phyloP scores from a whole-genome alignment of 78 protist species.

The Isochrysis galbana region DNA sequence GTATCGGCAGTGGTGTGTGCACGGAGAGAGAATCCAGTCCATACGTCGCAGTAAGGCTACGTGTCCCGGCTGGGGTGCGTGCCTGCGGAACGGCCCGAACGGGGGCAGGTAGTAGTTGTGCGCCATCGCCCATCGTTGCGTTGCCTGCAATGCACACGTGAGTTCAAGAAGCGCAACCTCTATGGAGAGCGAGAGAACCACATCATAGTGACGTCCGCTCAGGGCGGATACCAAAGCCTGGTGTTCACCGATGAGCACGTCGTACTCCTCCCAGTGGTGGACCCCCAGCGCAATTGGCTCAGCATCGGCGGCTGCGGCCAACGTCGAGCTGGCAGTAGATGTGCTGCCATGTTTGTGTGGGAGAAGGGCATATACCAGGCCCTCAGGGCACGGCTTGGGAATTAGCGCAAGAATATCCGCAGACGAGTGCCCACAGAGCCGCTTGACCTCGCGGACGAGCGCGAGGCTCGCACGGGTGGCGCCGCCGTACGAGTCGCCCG shows the following conservation, averaged over 20 bases:
- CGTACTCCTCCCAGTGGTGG: not conserved
- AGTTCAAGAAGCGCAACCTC: not conserved
- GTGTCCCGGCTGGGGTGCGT: not conserved
- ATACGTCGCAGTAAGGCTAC: not conserved
- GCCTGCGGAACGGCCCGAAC: not conserved
- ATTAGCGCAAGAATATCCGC: not conserved
- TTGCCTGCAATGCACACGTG: not conserved
- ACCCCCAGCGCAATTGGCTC: not conserved
- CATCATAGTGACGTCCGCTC: not conserved
- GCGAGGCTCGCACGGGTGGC: not conserved
- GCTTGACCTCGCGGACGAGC: not conserved
- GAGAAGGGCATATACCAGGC: not conserved
- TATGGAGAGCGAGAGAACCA: not conserved
- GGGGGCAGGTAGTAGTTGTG: slow-evolving; percentile 17
- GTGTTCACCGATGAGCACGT: not conserved
- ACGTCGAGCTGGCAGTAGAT: no score
- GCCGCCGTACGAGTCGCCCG: not conserved
- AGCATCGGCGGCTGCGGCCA: no score
- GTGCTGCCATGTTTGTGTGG: no score
- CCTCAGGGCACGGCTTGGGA: not conserved
- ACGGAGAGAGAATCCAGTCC: not conserved
- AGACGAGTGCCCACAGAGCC: not conserved
- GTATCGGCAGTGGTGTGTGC: not conserved
- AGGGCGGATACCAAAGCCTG: not conserved
- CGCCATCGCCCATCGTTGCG: not conserved